Evolutionary conservation across 1,139 yeast species (phyloP), one percentile per base, ranked within the genome.

Genomic region (Eremothecium cymbalariae): DNA sequence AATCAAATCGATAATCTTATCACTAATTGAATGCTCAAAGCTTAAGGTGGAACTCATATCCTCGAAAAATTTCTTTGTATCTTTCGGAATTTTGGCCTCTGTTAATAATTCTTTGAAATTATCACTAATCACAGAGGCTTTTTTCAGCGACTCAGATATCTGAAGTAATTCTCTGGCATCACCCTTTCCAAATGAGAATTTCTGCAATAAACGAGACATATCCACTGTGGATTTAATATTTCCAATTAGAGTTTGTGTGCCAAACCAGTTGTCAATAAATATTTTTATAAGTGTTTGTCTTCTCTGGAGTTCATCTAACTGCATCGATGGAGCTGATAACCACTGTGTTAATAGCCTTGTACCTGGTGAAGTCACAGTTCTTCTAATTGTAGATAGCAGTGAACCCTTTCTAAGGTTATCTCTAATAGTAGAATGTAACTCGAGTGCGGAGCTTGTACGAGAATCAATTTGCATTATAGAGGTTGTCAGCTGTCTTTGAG

Each of bases 351-450:
- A 61, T 15, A 82, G 52, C 31, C 98, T 64, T 0, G 94, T 64
- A 0, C 98, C 98, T 0, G 94, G 75, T 1, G 78, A 69, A 0
- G 98, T 85, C 2, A 72, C 72, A 0, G 97, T 90, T 37, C 80
- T 62, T 39, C 74, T 72, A 6, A 90, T 69, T 0, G 84, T 69
- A 12, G 74, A 71, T 8, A 83, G 61, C 12, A 90, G 59, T 0
- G 95, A 77, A 0, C 95, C 95, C 8, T 69, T 68, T 4, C 62
- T 63, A 9, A 77, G 67, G 12, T 70, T 70, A n/a, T 74, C 79
- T 38, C 75, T 64, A 6, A 75, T 62, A 0, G 82, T 68, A 28
- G 63, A 60, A 32, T 71, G 70, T 19, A 90, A 60, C 50, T 90
- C 98, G 32, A 90, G 63, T 2, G 95, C 90, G 27, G 77, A 79